Conservation (phyloP, 192 early-diverging fungal genomes). For the Coemansia sp. region DNA sequence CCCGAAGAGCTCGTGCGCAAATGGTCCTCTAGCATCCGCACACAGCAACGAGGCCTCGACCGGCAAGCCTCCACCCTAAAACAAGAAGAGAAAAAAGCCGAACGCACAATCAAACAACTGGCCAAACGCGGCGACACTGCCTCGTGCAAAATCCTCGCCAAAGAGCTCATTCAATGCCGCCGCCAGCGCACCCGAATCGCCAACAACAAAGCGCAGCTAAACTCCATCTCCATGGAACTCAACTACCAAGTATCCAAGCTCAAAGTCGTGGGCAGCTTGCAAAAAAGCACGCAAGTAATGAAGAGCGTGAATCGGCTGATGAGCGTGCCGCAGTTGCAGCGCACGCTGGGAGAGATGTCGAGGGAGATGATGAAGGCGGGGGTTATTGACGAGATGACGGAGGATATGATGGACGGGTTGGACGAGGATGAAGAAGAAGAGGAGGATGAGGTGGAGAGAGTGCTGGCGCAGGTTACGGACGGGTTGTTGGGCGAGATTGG, state of each 20-base stretch:
- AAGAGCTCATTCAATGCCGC: slow-evolving; percentile 75
- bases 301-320: slow-evolving; percentile 83
- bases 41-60: slow-evolving; percentile 85
- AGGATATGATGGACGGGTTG: slow-evolving; percentile 79
- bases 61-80: slow-evolving; percentile 76
- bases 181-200: slow-evolving; percentile 78
- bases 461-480: slow-evolving; percentile 85
- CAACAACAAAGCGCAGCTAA: slow-evolving; percentile 89
- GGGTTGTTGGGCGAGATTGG: slow-evolving; percentile 53
- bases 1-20: slow-evolving; percentile 75
- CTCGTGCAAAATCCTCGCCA: slow-evolving; percentile 72
- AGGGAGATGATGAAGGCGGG: slow-evolving; percentile 99
- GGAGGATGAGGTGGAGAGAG: slow-evolving; percentile 80
- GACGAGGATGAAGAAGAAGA: slow-evolving; percentile 91
- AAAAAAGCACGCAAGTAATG: slow-evolving; percentile 91
- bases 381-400: slow-evolving; percentile 94
- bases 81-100: slow-evolving; percentile 80
- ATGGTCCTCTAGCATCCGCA: slow-evolving; percentile 80
- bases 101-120: slow-evolving; percentile 71
- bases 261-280: slow-evolving; percentile 83
- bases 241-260: slow-evolving; percentile 80
- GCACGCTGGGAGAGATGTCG: slow-evolving; percentile 86
- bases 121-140: slow-evolving; percentile 83
- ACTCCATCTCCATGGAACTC: slow-evolving; percentile 86
- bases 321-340: slow-evolving; percentile 79